Conservation (phyloP, 306 rosid genomes). For the Sicyos baderoa region DNA sequence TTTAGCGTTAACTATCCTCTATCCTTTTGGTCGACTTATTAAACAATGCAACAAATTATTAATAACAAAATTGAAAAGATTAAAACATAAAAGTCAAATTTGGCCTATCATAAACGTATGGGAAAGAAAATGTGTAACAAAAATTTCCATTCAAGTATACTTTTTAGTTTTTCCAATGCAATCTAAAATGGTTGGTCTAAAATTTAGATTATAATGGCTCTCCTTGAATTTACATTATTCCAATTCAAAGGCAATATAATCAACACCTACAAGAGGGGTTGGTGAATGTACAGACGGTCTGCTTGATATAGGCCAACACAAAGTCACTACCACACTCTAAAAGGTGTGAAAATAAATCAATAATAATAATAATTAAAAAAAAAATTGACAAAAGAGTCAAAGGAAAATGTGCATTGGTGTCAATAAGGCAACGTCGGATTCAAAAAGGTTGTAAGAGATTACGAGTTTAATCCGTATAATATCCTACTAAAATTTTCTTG, state of each 20-base stretch:
- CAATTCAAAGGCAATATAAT: conserved; percentile 8
- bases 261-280: neutral
- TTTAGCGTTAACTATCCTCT: too few relatives aligned
- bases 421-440: too few relatives aligned
- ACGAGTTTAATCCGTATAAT: too few relatives aligned
- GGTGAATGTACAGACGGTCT: conserved; percentile 8
- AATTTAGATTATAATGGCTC: neutral
- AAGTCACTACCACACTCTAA: neutral
- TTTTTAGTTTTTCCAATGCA: neutral
- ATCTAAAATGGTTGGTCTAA: neutral
- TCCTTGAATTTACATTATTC: neutral
- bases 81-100: neutral
- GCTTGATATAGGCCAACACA: conserved; percentile 9
- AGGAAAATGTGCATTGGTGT: too few relatives aligned
- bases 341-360: neutral
- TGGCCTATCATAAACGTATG: too few relatives aligned
- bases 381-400: neutral
- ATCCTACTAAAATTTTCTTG: too few relatives aligned
- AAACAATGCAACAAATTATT: neutral
- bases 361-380: neutral
- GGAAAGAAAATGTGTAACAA: neutral
- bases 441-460: too few relatives aligned
- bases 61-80: neutral
- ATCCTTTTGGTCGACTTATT: neutral
- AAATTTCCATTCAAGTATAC: neutral